phyloP scores from a whole-genome alignment of 1,139 yeast genomes.

The Hanseniaspora uvarum region DNA sequence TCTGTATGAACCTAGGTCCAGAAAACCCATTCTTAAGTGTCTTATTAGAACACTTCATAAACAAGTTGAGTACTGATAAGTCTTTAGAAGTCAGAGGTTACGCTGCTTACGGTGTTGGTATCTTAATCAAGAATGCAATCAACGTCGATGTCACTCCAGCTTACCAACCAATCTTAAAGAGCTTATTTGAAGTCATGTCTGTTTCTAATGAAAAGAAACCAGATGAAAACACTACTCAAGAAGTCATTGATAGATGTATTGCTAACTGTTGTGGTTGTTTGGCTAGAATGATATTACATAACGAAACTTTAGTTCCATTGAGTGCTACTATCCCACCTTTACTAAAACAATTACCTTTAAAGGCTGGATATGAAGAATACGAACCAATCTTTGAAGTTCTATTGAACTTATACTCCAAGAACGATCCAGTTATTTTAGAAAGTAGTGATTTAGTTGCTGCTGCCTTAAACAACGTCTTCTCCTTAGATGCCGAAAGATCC shows the following conservation, averaged over 20 bases:
- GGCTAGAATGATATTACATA: slow-evolving; percentile 75
- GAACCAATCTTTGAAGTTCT: slow-evolving; percentile 77
- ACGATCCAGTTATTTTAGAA: slow-evolving; percentile 46
- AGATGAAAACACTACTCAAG: slow-evolving; percentile 66
- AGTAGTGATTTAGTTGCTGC: slow-evolving; percentile 58
- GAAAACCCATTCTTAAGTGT: slow-evolving; percentile 60
- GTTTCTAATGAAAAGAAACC: slow-evolving; percentile 62
- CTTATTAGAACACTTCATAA: slow-evolving; percentile 57
- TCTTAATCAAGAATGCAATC: slow-evolving; percentile 51
- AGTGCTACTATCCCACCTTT: slow-evolving; percentile 70
- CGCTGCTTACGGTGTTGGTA: slow-evolving; percentile 93
- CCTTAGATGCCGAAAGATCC: slow-evolving; percentile 60
- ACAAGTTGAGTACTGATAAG: slow-evolving; percentile 62
- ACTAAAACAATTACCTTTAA: slow-evolving; percentile 70
- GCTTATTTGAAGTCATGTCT: slow-evolving; percentile 66
- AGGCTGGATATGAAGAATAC: slow-evolving; percentile 85
- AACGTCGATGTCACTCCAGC: slow-evolving; percentile 49
- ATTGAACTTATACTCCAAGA: slow-evolving; percentile 56
- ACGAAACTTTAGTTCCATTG: slow-evolving; percentile 65
- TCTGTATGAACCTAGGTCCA: slow-evolving; percentile 63
- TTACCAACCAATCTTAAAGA: slow-evolving; percentile 61
- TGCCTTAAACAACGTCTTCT: slow-evolving; percentile 59
- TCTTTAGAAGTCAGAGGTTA: slow-evolving; percentile 87
- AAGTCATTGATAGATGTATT: slow-evolving; percentile 69
- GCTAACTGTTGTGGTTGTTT: slow-evolving; percentile 98